Base-by-base conservation (phyloP, 1,284 basidiomycete genomes). In the Boletus austroedulis region DNA sequence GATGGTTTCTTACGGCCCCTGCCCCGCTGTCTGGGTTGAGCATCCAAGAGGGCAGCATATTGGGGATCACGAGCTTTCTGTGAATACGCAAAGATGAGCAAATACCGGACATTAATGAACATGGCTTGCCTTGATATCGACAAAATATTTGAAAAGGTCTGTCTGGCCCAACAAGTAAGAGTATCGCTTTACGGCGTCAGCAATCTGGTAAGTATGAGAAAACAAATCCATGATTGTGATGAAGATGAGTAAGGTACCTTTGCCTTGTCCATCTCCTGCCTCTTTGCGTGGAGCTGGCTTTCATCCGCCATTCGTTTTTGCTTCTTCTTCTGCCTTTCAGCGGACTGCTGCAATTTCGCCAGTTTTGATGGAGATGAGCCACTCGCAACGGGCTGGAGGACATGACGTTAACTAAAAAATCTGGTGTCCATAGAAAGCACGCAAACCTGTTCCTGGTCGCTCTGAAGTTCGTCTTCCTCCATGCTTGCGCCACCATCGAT, bases 181-280 rank as follows among this genome's bases (percentile, higher is more conserved):
- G 73, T 97, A 98, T 15, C 94, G 88, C 75, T 97, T 98, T 65
- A 97, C 90, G 32, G 94, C 92, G 69, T 97, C 95, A n/a, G 91
- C 78, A 34, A 94, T 82, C 92, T 96, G 63, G 43, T 62, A 48
- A 28, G 21, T 6, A 49, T 64, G 26, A 62, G 50, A 38, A 50
- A 26, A 24, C 21, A 17, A 56, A 2, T 24, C 38, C 11, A 6
- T 23, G 45, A 34, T 19, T 10, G 1, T 6, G 26, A 24, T 5
- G 36, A 53, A 36, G 17, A n/a, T n/a, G n/a, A n/a, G n/a, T n/a
- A 31, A 47, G 73, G 43, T 63, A 87, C 90, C 79, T 91, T 92
- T 26, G 86, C 87, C 71, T 91, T 92, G 76, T 90, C 87, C 87
- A 92, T 90, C 67, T 85, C 87, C 67, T 89, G 82, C 57, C 89